Evolutionary conservation across 1,284 basidiomycete genomes (phyloP).

Genomic region (Marasmius oreades): DNA sequence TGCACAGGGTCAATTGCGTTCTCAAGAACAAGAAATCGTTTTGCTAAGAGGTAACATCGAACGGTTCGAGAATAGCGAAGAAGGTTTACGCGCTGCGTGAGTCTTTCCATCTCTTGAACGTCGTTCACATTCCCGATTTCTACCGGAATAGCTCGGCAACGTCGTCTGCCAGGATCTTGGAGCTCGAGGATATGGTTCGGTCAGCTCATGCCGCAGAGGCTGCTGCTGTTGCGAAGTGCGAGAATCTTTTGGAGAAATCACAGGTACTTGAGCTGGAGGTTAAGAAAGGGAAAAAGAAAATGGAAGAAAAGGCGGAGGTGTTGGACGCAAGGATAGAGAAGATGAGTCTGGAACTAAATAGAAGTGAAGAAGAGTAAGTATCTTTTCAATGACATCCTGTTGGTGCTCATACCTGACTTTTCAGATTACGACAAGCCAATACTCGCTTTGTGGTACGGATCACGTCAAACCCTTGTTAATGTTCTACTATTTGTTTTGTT

Average conservation of each 20-base stretch:
- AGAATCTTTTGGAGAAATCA: slow-evolving; percentile 7
- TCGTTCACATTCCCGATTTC: background rate
- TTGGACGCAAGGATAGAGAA: background rate
- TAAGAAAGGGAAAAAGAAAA: background rate
- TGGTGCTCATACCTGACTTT: background rate
- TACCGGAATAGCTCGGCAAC: background rate
- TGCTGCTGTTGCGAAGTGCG: background rate
- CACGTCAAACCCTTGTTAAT: background rate
- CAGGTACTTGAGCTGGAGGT: slow-evolving; percentile 6
- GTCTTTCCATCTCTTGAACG: background rate
- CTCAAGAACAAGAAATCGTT: slow-evolving; percentile 5
- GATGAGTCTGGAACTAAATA: background rate
- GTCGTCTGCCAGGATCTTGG: background rate
- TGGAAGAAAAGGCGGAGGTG: background rate
- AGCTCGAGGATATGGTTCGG: slow-evolving; percentile 8
- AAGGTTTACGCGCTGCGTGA: slow-evolving; percentile 2
- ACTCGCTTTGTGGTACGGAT: slow-evolving; percentile 4
- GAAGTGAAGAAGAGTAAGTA: slow-evolving; percentile 12
- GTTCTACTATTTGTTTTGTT: background rate
- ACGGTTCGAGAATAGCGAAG: slow-evolving; percentile 2
- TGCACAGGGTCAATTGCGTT: background rate
- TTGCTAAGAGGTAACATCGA: slow-evolving; percentile 3
- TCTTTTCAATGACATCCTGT: background rate
- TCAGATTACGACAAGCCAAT: slow-evolving; percentile 5
- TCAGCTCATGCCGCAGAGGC: slow-evolving; percentile 2